phyloP scores from a whole-genome alignment of 768 basidiomycete species.

The Mycena belliarum region DNA sequence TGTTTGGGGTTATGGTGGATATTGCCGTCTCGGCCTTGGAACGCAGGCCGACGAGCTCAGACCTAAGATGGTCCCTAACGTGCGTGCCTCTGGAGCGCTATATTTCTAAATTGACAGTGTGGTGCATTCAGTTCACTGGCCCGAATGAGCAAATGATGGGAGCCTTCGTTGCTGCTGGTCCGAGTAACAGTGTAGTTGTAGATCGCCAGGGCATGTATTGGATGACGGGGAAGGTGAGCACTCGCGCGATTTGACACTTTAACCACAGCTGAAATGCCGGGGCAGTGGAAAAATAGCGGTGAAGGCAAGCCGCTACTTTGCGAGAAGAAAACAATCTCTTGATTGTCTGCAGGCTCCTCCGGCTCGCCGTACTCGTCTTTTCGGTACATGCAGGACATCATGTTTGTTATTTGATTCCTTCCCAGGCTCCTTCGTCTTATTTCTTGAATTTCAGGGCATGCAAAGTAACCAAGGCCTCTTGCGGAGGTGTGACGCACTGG shows the following conservation, averaged over 20 bases:
- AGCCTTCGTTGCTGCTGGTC: slow-evolving; percentile 70
- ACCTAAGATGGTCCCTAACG: slow-evolving; percentile 84
- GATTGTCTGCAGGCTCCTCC: slow-evolving; percentile 61
- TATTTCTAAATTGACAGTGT: neutral
- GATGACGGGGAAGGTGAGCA: slow-evolving; percentile 75
- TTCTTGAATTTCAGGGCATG: slow-evolving; percentile 57
- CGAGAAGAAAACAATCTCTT: neutral
- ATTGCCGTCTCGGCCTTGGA: slow-evolving; percentile 87
- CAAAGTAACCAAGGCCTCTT: slow-evolving; percentile 66
- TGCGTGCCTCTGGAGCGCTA: slow-evolving; percentile 26
- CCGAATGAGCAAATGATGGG: slow-evolving; percentile 67
- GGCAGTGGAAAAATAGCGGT: slow-evolving; percentile 91
- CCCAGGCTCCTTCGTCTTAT: slow-evolving; percentile 1
- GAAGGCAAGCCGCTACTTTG: slow-evolving; percentile 59
- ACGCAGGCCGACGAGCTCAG: slow-evolving; percentile 79
- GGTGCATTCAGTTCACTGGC: slow-evolving; percentile 66
- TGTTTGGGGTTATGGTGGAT: slow-evolving; percentile 89
- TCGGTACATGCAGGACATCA: slow-evolving; percentile 83
- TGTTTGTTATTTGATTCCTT: slow-evolving; percentile 44
- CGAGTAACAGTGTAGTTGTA: slow-evolving; percentile 79
- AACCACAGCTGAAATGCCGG: slow-evolving; percentile 22
- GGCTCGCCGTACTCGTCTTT: slow-evolving; percentile 89
- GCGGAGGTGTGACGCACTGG: slow-evolving; percentile 92
- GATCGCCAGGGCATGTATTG: slow-evolving; percentile 87
- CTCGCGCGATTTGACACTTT: neutral